A percentile compares a stretch with the other conserved stretches of the same genome.
Evolutionary conservation across 2,329 filamentous ascomycete genomes (phyloP).

Genomic region (Fusarium sp.): DNA sequence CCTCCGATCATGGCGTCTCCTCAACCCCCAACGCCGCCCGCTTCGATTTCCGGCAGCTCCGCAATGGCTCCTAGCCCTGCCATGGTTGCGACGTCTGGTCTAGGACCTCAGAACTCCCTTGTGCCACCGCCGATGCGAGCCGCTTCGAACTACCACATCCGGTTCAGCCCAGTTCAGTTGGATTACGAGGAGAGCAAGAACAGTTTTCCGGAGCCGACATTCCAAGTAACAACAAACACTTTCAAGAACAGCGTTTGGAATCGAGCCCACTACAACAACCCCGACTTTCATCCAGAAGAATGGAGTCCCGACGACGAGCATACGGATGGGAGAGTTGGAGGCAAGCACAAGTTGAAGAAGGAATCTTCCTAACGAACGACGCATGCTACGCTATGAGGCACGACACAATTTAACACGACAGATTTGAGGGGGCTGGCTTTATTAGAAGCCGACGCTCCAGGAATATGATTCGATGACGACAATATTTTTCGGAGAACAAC

Average conservation of each 20-base stretch:
- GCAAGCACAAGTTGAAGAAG: slow-evolving; percentile 48
- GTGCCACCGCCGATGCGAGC: slow-evolving; percentile 24
- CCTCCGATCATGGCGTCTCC: slow-evolving; percentile 53
- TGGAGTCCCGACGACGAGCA: slow-evolving; percentile 60
- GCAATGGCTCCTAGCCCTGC: slow-evolving; percentile 35
- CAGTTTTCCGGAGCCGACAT: slow-evolving; percentile 61
- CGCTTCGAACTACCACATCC: slow-evolving; percentile 53
- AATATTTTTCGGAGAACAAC: not conserved
- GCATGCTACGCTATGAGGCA: not conserved
- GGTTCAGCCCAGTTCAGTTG: slow-evolving; percentile 65
- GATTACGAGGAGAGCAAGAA: slow-evolving; percentile 66
- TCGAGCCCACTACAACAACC: slow-evolving; percentile 76
- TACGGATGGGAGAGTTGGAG: slow-evolving; percentile 48
- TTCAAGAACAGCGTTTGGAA: slow-evolving; percentile 79
- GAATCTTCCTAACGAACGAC: slow-evolving; percentile 28
- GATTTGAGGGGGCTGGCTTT: slow-evolving; percentile 11
- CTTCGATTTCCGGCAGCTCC: slow-evolving; percentile 51
- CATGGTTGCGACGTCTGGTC: slow-evolving; percentile 40
- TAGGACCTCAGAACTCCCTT: slow-evolving; percentile 31
- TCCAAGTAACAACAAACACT: slow-evolving; percentile 66
- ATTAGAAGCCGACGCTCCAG: slow-evolving; percentile 11
- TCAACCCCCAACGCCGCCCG: slow-evolving; percentile 50
- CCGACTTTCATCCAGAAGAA: slow-evolving; percentile 64
- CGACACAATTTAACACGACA: not conserved
- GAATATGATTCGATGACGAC: slow-evolving; percentile 22